Conservation (phyloP, 1,284 basidiomycete genomes). For the Microstroma glucosiphilum region DNA sequence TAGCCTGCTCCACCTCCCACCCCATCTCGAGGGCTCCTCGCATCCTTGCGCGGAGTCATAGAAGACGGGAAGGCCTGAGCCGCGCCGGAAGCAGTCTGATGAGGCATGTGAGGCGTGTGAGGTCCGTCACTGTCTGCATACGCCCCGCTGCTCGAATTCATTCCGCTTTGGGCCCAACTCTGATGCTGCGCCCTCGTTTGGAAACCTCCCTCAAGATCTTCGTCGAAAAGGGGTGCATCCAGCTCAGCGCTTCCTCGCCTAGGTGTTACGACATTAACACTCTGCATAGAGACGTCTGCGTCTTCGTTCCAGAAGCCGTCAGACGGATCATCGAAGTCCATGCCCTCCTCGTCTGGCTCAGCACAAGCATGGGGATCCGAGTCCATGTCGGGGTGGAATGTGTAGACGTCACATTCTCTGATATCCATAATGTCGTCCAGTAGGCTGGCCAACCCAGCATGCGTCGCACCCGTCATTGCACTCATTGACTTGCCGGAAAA, state of each 20-base stretch:
- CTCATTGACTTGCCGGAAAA: background rate
- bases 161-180: background rate
- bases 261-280: slow-evolving; percentile 6
- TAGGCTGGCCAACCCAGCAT: slow-evolving; percentile 76
- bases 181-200: slow-evolving; percentile 8
- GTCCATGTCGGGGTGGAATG: slow-evolving; percentile 87
- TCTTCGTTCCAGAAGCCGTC: slow-evolving; percentile 35
- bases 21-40: too few relatives aligned
- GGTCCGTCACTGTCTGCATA: slow-evolving; percentile 1
- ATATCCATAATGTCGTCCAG: slow-evolving; percentile 86
- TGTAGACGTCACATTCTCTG: slow-evolving; percentile 88
- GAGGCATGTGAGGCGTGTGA: slow-evolving; percentile 25
- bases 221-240: slow-evolving; percentile 47
- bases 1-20: slow-evolving; percentile 60
- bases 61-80: slow-evolving; percentile 23
- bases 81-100: slow-evolving; percentile 59
- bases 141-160: background rate
- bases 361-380: slow-evolving; percentile 78
- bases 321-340: slow-evolving; percentile 23
- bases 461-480: slow-evolving; percentile 45
- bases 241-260: slow-evolving; percentile 16
- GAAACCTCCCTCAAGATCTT: slow-evolving; percentile 39
- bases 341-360: slow-evolving; percentile 57
- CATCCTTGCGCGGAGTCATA: slow-evolving; percentile 40
- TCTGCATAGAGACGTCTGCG: slow-evolving; percentile 12